These are phyloP conservation scores for Sequoia sempervirens DNA, from an alignment of 75 land plant genomes.

Conservation along the genomic window DNA sequence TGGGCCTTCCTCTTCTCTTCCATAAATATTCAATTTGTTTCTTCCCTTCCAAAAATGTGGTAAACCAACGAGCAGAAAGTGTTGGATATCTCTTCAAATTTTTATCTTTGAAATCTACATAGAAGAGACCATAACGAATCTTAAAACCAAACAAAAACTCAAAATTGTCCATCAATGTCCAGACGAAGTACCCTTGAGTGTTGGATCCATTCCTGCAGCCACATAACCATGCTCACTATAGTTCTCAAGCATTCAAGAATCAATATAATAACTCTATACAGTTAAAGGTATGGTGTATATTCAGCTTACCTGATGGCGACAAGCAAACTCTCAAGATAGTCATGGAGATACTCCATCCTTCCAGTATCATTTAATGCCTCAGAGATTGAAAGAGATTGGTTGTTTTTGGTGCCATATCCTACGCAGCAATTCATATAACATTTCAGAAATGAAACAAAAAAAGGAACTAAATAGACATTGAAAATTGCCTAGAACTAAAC, in stretches of 20 bases:
- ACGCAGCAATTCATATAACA: not conserved
- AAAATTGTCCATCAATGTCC: conserved; percentile 25
- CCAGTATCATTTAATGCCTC: not conserved
- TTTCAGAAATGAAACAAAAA: too few species aligned
- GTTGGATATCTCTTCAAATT: conserved; percentile 24
- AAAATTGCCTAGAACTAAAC: too few species aligned
- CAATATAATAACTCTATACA: too few species aligned
- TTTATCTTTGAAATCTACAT: conserved; percentile 33
- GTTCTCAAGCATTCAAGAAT: not conserved
- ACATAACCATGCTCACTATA: not conserved
- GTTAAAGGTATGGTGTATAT: too few species aligned
- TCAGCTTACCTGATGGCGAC: not conserved
- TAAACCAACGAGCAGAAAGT: conserved; percentile 31
- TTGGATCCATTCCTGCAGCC: conserved; percentile 32
- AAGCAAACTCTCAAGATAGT: not conserved
- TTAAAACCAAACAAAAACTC: conserved; percentile 22
- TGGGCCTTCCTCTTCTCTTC: not conserved
- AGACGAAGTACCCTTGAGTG: conserved; percentile 19
- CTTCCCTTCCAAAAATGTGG: conserved; percentile 16
- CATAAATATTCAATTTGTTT: not conserved
- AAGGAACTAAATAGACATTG: too few species aligned
- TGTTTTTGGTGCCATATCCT: not conserved
- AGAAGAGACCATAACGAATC: conserved; percentile 26
- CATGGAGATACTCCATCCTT: not conserved
- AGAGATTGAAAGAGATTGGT: not conserved